phyloP scores from a whole-genome alignment of 176 grass and related monocot genomes.

The Hyparrhenia diplandra region DNA sequence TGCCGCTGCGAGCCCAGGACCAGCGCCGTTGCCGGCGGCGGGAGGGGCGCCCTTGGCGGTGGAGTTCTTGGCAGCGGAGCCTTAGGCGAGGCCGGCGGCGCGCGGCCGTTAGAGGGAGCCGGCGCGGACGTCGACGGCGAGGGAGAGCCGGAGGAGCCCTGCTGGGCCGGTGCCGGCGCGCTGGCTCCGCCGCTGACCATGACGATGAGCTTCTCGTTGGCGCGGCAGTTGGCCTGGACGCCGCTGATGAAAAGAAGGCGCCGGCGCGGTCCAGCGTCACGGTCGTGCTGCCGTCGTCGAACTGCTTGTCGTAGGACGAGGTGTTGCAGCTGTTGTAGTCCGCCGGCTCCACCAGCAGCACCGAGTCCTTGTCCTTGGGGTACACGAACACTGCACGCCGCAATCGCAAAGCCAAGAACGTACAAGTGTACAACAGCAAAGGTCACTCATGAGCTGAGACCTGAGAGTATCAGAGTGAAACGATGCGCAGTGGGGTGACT shows the following conservation, averaged over 20 bases:
- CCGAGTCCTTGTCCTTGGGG: constrained; percentile 53
- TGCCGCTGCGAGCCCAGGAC: too few species aligned
- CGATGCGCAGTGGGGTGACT: background rate
- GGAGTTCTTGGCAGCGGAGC: constrained; percentile 4
- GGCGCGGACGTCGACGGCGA: constrained; percentile 6
- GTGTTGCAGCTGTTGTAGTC: constrained; percentile 87
- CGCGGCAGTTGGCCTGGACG: constrained; percentile 61
- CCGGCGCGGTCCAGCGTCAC: constrained; percentile 51
- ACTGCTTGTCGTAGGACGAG: constrained; percentile 44
- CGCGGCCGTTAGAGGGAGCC: constrained; percentile 6
- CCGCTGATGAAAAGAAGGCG: constrained; percentile 73
- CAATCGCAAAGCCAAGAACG: background rate
- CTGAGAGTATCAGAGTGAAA: background rate
- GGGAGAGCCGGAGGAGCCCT: background rate
- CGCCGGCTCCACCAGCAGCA: constrained; percentile 57
- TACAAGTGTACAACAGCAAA: too few species aligned
- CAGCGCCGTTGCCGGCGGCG: background rate
- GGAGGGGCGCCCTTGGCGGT: constrained; percentile 16
- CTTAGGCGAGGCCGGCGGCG: background rate
- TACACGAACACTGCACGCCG: constrained; percentile 56
- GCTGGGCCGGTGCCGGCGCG: constrained; percentile 19
- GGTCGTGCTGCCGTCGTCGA: constrained; percentile 57
- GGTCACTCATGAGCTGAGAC: constrained; percentile 2
- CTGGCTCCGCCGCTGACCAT: constrained; percentile 8
- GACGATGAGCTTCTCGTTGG: constrained; percentile 66